phyloP scores from a whole-genome alignment of 306 rosid species.

The Dryas octopetala region DNA sequence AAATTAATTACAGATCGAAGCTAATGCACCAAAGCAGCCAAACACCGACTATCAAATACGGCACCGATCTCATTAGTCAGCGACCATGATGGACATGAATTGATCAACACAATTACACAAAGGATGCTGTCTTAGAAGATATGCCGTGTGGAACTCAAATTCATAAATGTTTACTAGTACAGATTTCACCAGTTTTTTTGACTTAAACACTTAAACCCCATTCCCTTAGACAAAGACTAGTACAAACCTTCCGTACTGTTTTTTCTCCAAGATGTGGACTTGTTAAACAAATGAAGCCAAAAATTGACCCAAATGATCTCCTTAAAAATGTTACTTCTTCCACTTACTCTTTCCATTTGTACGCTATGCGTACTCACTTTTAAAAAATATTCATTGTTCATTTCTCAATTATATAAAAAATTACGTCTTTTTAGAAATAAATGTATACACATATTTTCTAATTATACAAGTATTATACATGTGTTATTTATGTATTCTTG shows the following conservation, averaged over 20 bases:
- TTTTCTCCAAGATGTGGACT: not conserved
- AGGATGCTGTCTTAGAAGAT: constrained; percentile 9
- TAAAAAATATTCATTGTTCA: too few species aligned
- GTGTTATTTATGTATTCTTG: too few species aligned
- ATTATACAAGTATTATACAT: too few species aligned
- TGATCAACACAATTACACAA: too few species aligned
- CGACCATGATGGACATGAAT: not conserved
- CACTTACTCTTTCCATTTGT: not conserved
- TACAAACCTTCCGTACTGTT: not conserved
- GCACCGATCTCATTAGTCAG: not conserved
- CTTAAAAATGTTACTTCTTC: not conserved
- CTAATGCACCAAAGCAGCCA: not conserved
- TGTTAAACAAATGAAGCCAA: constrained; percentile 6
- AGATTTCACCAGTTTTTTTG: not conserved
- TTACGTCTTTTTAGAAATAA: too few species aligned
- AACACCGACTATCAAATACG: not conserved
- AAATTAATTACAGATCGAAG: not conserved
- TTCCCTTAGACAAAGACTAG: not conserved
- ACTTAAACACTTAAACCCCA: not conserved
- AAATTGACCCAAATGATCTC: not conserved
- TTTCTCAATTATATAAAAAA: too few species aligned
- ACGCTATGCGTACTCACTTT: too few species aligned
- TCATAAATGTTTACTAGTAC: not conserved
- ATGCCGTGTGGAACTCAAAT: constrained; percentile 41
- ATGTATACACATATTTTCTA: too few species aligned